phyloP scores from a whole-genome alignment of 441 rosid species.

The Erodium moschatum region DNA sequence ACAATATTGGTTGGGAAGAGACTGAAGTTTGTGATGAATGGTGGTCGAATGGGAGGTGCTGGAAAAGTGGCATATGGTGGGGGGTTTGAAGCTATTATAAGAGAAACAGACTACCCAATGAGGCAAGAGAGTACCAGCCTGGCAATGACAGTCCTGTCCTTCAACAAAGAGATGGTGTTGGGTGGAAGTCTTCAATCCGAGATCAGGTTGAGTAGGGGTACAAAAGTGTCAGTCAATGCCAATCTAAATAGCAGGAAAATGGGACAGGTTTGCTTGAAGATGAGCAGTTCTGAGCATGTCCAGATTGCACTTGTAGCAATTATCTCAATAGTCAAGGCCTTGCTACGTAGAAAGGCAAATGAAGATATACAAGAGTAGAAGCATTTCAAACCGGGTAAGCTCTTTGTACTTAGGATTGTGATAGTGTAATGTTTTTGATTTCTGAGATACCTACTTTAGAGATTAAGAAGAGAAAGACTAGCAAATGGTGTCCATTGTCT shows the following conservation, averaged over 20 bases:
- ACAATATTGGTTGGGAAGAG: conserved; percentile 54
- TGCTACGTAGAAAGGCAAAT: conserved; percentile 36
- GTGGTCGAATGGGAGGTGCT: conserved; percentile 54
- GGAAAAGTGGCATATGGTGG: conserved; percentile 69
- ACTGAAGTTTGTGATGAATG: conserved; percentile 56
- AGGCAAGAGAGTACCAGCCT: conserved; percentile 48
- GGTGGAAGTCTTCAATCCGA: conserved; percentile 65
- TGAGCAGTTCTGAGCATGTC: conserved; percentile 57
- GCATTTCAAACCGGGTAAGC: conserved; percentile 28
- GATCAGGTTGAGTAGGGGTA: conserved; percentile 48
- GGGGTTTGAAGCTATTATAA: conserved; percentile 56
- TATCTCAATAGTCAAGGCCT: conserved; percentile 46
- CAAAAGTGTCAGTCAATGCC: conserved; percentile 42
- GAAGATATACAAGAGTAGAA: conserved; percentile 28
- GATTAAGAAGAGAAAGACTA: not conserved
- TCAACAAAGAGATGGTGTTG: conserved; percentile 56
- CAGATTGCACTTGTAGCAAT: conserved; percentile 56
- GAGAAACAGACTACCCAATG: conserved; percentile 76
- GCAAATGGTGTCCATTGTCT: not conserved
- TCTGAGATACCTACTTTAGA: not conserved
- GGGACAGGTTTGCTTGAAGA: conserved; percentile 62
- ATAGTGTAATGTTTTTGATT: no score
- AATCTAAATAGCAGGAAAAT: conserved; percentile 64
- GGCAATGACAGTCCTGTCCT: conserved; percentile 55
- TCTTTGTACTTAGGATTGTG: not conserved